phyloP scores from a whole-genome alignment of 306 rosid species.

The Malus sylvestris region DNA sequence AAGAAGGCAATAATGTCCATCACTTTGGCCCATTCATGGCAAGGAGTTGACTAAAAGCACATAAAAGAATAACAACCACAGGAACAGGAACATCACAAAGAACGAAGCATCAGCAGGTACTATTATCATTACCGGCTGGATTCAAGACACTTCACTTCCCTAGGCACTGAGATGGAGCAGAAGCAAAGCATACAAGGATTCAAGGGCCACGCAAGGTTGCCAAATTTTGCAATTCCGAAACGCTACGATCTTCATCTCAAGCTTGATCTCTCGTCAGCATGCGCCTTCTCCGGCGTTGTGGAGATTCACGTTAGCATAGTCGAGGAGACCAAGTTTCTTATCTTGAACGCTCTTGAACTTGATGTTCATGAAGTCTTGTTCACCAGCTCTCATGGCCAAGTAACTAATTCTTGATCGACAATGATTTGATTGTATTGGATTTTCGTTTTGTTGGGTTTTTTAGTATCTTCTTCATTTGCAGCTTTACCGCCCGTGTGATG shows the following conservation, averaged over 20 bases:
- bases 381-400: slow-evolving; percentile 35
- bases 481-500: slow-evolving; percentile 32
- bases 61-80: background rate
- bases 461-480: background rate
- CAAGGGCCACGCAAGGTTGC: slow-evolving; percentile 52
- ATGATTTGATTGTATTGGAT: background rate
- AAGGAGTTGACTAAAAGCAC: background rate
- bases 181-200: slow-evolving; percentile 30
- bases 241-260: slow-evolving; percentile 47
- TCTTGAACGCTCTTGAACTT: slow-evolving; percentile 51
- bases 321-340: slow-evolving; percentile 34
- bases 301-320: slow-evolving; percentile 25
- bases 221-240: slow-evolving; percentile 43
- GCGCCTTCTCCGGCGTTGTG: slow-evolving; percentile 41
- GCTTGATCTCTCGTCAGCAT: slow-evolving; percentile 41
- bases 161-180: slow-evolving; percentile 27
- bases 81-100: background rate
- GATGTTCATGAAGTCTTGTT: slow-evolving; percentile 32
- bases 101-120: background rate
- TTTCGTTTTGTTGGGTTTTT: background rate
- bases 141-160: background rate
- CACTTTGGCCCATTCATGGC: no score
- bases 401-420: background rate
- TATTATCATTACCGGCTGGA: background rate
- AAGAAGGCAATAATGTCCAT: no score